These are phyloP conservation scores for Rutstroemia sydowiana DNA, from an alignment of 2,329 filamentous ascomycete species.

Conservation along the genomic window DNA sequence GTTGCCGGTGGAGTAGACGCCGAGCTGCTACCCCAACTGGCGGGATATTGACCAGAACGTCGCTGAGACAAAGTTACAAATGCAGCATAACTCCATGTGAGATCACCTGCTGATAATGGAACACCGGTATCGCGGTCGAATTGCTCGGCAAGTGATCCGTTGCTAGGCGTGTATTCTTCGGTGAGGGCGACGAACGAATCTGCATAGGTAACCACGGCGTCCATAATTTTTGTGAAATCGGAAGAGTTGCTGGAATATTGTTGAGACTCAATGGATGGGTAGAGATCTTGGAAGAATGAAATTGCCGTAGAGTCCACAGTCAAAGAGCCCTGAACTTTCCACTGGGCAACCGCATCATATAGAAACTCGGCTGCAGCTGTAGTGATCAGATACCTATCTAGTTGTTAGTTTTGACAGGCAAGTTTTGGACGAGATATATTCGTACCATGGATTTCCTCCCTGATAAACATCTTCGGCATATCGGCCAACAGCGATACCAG, in stretches of 20 bases:
- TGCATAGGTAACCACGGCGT: constrained; percentile 55
- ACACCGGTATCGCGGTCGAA: constrained; percentile 46
- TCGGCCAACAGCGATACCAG: constrained; percentile 58
- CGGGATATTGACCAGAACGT: constrained; percentile 45
- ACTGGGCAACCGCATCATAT: constrained; percentile 68
- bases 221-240: constrained; percentile 40
- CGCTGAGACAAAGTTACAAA: constrained; percentile 56
- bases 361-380: constrained; percentile 73
- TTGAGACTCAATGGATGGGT: constrained; percentile 50
- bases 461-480: constrained; percentile 69
- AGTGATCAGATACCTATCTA: constrained; percentile 53
- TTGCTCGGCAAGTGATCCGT: constrained; percentile 61
- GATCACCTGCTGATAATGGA: constrained; percentile 54
- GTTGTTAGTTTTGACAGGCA: neutral
- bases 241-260: constrained; percentile 53
- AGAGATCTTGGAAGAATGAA: constrained; percentile 63
- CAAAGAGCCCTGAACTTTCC: constrained; percentile 55
- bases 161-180: constrained; percentile 42
- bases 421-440: neutral
- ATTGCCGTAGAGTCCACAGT: constrained; percentile 57
- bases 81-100: constrained; percentile 69
- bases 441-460: constrained; percentile 66
- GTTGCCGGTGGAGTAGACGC: constrained; percentile 40
- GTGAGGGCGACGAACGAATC: constrained; percentile 46
- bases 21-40: constrained; percentile 44